Evolutionary conservation across 192 early-diverging fungal genomes (phyloP).

Genomic region (Chytriomyces confervae): DNA sequence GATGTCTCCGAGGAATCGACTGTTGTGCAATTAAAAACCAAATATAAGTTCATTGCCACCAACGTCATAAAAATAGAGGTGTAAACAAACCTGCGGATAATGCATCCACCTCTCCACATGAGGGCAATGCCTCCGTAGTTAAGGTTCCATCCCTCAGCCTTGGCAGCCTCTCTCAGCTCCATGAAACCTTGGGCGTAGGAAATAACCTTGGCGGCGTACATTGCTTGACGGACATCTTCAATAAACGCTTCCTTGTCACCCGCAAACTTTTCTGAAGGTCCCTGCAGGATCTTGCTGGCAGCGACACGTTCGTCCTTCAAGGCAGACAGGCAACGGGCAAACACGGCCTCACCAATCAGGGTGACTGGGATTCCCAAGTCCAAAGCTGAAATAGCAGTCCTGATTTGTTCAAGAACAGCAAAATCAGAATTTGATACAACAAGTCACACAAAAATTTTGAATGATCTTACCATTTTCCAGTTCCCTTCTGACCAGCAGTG

Average conservation of each 20-base stretch:
- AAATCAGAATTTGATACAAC: neutral
- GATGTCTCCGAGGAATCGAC: conserved; percentile 96
- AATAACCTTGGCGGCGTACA: conserved; percentile 98
- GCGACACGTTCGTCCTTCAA: conserved; percentile 94
- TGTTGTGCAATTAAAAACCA: conserved; percentile 7
- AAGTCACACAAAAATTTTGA: conserved; percentile 12
- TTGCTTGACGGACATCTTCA: conserved; percentile 86
- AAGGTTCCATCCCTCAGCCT: conserved; percentile 91
- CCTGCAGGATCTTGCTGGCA: conserved; percentile 84
- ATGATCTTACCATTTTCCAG: conserved; percentile 34
- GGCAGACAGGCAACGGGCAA: conserved; percentile 93
- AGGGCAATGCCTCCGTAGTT: conserved; percentile 97
- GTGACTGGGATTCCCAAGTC: conserved; percentile 97
- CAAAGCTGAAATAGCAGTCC: conserved; percentile 95
- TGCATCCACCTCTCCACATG: conserved; percentile 99
- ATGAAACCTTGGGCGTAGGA: conserved; percentile 99
- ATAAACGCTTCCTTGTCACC: conserved; percentile 92
- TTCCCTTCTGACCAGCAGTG: conserved; percentile 81
- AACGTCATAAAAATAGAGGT: neutral
- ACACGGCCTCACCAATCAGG: conserved; percentile 97
- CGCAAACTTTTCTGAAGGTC: conserved; percentile 72
- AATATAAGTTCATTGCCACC: neutral
- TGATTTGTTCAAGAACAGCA: conserved; percentile 54
- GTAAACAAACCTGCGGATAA: conserved; percentile 78
- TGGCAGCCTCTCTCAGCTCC: conserved; percentile 94